Base-by-base conservation (phyloP, 108 stramenopile genomes). In the Cyclotella cryptica region DNA sequence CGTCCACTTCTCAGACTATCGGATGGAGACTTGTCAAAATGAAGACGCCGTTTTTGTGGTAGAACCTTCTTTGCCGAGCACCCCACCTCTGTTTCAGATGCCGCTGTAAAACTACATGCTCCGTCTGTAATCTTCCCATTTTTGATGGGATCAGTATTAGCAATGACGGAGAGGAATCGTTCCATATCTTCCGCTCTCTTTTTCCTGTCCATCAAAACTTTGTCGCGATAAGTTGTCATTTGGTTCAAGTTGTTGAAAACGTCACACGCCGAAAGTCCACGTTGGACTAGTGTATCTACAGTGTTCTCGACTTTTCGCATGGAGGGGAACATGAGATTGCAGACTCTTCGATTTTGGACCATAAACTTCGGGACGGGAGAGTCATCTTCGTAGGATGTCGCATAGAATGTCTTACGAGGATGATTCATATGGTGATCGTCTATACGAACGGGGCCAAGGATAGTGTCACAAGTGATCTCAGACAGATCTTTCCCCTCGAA, bases 391-490 rank as follows among this genome's bases (percentile, higher is more conserved):
- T 15, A 17, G 22, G 57, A 52, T n/a, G 17, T 28, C 10, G 14
- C 28, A 52, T 45, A 27, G 27, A 9, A 17, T 21, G 21, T 58
- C 41, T 59, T 14, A 46, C 42, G 12, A 19, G 15, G 11, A n/a
- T n/a, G n/a, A 8, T 55, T 21, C 19, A n/a, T 22, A 55, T 55
- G 8, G 54, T 17, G 15, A 12, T 46, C 43, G 15, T 61, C 68
- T 47, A 77, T 62, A 8, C 13, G 27, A 22, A 77, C 35, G 10
- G 76, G 76, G 41, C 76, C 76, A 55, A 77, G 43, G 21, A 72
- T 47, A 24, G 44, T 24, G n/a, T n/a, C 60, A 47, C 43, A 29
- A 28, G 26, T n/a, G 1, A 72, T 62, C 21, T 26, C 53, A n/a
- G 71, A 49, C 1, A 26, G 10, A 8, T 61, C 30, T 10, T 45